Percentiles rank a stretch among this genome's conserved stretches.
phyloP scores from a whole-genome alignment of 2,329 filamentous ascomycete species.

The Colletotrichum sp. region DNA sequence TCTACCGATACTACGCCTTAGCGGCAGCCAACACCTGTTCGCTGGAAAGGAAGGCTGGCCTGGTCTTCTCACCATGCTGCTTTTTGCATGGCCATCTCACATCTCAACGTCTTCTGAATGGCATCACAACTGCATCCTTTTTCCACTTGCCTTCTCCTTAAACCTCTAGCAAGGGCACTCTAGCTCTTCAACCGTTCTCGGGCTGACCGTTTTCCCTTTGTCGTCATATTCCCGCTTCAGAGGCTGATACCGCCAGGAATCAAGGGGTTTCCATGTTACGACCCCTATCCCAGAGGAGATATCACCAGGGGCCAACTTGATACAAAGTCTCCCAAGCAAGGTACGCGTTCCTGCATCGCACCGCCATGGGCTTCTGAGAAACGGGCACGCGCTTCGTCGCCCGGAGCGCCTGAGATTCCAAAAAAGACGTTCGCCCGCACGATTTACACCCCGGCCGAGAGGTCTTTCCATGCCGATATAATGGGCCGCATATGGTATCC shows the following conservation, averaged over 20 bases:
- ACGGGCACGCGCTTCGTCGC: not conserved
- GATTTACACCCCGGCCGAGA: not conserved
- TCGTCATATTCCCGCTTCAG: not conserved
- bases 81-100: not conserved
- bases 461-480: not conserved
- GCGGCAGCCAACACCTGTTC: not conserved
- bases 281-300: conserved; percentile 2
- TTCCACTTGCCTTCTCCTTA: not conserved
- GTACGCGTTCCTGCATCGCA: not conserved
- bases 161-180: not conserved
- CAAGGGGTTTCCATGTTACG: not conserved
- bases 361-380: not conserved
- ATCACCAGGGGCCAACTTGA: conserved; percentile 6
- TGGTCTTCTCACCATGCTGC: not conserved
- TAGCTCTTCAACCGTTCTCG: not conserved
- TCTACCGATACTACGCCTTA: not conserved
- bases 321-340: not conserved
- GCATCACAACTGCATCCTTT: not conserved
- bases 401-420: not conserved
- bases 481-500: not conserved
- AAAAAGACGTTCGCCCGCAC: not conserved
- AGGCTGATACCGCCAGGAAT: not conserved
- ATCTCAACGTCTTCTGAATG: not conserved
- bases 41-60: not conserved
- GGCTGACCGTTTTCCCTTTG: not conserved